phyloP scores from a whole-genome alignment of 108 stramenopile genomes.

The Fragilaria radians region DNA sequence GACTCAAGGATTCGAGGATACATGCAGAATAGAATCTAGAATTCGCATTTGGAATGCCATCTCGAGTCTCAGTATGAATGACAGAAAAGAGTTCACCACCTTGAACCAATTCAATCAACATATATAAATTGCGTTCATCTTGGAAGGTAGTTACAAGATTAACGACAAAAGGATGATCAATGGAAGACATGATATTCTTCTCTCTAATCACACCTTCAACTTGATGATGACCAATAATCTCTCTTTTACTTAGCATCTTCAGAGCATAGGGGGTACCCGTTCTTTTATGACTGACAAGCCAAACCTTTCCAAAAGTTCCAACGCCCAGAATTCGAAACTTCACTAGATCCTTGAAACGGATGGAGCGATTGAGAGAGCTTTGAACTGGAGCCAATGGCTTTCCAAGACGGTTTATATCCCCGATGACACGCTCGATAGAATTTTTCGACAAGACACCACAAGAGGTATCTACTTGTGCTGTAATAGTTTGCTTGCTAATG shows the following conservation, averaged over 20 bases:
- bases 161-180: slow-evolving; percentile 92
- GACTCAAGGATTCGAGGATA: slow-evolving; percentile 58
- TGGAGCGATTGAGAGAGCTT: slow-evolving; percentile 23
- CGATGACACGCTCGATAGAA: slow-evolving; percentile 41
- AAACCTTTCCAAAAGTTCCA: slow-evolving; percentile 98
- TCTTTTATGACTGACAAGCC: slow-evolving; percentile 92
- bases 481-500: slow-evolving; percentile 35
- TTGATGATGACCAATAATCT: slow-evolving; percentile 98
- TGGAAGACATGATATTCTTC: slow-evolving; percentile 87
- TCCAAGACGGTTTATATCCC: slow-evolving; percentile 31
- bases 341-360: slow-evolving; percentile 40
- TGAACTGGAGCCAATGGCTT: slow-evolving; percentile 19
- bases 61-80: slow-evolving; percentile 84
- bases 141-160: slow-evolving; percentile 85
- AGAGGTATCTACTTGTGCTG: slow-evolving; percentile 33
- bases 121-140: slow-evolving; percentile 83
- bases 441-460: slow-evolving; percentile 44
- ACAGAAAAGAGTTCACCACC: slow-evolving; percentile 92
- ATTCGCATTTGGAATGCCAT: slow-evolving; percentile 86
- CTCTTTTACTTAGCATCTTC: slow-evolving; percentile 88
- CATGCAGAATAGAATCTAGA: slow-evolving; percentile 86
- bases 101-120: slow-evolving; percentile 90
- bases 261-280: slow-evolving; percentile 78
- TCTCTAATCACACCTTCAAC: slow-evolving; percentile 87
- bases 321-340: slow-evolving; percentile 93